Base-by-base conservation (phyloP, 345 rosid species). In the Cochlearia excelsa region DNA sequence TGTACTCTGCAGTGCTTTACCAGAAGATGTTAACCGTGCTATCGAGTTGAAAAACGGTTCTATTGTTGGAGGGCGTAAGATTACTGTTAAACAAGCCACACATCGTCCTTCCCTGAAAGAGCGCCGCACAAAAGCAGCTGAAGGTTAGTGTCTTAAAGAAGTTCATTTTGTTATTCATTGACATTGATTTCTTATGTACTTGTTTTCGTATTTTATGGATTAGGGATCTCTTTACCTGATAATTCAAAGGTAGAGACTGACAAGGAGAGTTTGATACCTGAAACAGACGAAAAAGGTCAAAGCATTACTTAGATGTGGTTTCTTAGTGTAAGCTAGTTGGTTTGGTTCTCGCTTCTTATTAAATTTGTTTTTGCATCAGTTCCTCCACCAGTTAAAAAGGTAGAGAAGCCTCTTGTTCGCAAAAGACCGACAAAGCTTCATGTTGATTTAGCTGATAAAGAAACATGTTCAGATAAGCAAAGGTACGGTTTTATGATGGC, bases 401-500 rank as follows among this genome's bases (percentile, higher is more conserved):
- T 45, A 78, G 89, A 64, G 75, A 82, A 79, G 69, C 73, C 73
- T 30, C 23, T 62, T 70, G 78, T 78, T 67, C 74, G 81, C 33
- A 83, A 70, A 74, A 84, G 72, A 57, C 66, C 77, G 10, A 70
- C 70, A 49, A 74, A 66, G 56, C 64, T 83, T 60, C 61, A 60
- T 66, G 67, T 65, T 57, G 81, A 79, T 70, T 56, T 85, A 61
- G 62, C 72, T 33, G 95, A 88, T 59, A 82, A 78, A 63, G 91
- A 81, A 81, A 83, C 71, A 65, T 75, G 86, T 64, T 93, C 97
- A 30, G 90, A 69, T 72, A 93, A 83, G 79, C 99, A 87, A 78
- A 85, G 95, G 99, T 87, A 79, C 56, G 44, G 31, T 68, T 53
- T 66, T 63, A 30, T 59, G 1, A 9, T 30, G 44, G 30, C 35